Percentiles rank a stretch among this genome's conserved stretches.
Evolutionary conservation across 75 land plant genomes (phyloP).

Genomic region (Selaginella moellendorffii): DNA sequence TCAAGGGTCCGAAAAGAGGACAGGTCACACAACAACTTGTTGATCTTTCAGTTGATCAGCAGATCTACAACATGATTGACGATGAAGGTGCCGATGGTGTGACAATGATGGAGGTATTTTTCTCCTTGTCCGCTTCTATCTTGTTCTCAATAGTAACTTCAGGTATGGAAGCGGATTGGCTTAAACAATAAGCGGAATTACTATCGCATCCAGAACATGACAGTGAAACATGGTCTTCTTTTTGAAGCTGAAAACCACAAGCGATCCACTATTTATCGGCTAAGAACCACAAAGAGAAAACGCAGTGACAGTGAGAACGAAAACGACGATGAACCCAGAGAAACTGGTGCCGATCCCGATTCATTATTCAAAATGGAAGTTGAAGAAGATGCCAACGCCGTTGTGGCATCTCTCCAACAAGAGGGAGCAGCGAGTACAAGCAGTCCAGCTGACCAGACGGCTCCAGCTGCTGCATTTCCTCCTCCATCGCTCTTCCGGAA

Average conservation of each 20-base stretch:
- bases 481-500: background rate
- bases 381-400: background rate
- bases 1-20: conserved; percentile 40
- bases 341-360: background rate
- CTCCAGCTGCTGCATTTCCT: conserved; percentile 2
- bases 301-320: conserved; percentile 4
- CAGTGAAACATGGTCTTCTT: conserved; percentile 47
- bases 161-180: conserved; percentile 71
- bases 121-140: background rate
- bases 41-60: conserved; percentile 68
- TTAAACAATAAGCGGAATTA: conserved; percentile 54
- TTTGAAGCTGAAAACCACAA: conserved; percentile 52
- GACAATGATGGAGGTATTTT: conserved; percentile 42
- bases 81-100: conserved; percentile 60
- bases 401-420: background rate
- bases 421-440: background rate
- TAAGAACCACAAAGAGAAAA: conserved; percentile 42
- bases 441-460: background rate
- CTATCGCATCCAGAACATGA: conserved; percentile 39
- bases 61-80: conserved; percentile 77
- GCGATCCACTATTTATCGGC: conserved; percentile 40
- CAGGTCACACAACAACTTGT: conserved; percentile 56
- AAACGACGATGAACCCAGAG: background rate
- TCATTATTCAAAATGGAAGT: too few species aligned
- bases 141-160: conserved; percentile 1